phyloP scores from a whole-genome alignment of 2,329 filamentous ascomycete species.

The Pseudonectria foliicola region DNA sequence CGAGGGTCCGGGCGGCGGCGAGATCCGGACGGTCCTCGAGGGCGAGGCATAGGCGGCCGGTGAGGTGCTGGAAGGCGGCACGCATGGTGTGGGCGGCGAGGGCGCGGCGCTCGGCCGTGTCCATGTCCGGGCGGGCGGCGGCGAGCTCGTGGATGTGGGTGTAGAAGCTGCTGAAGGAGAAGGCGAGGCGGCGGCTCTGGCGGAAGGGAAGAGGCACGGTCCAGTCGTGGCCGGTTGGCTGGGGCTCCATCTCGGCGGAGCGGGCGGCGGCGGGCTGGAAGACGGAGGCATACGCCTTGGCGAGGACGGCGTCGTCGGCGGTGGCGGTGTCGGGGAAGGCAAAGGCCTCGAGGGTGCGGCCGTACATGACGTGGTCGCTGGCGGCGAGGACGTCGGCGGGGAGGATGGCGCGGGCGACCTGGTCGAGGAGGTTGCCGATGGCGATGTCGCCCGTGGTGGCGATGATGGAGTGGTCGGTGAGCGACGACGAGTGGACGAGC shows the following conservation, averaged over 20 bases:
- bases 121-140: slow-evolving; percentile 34
- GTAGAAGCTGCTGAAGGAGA: slow-evolving; percentile 66
- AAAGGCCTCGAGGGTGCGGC: slow-evolving; percentile 68
- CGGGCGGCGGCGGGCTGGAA: slow-evolving; percentile 55
- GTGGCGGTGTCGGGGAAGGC: slow-evolving; percentile 51
- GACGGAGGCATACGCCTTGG: slow-evolving; percentile 28
- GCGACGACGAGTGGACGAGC: slow-evolving; percentile 64
- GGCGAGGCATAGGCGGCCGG: slow-evolving; percentile 64
- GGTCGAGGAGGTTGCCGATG: slow-evolving; percentile 86
- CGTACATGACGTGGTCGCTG: slow-evolving; percentile 67
- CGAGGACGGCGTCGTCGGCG: slow-evolving; percentile 5
- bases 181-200: slow-evolving; percentile 50
- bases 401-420: slow-evolving; percentile 70
- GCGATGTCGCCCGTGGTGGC: slow-evolving; percentile 72
- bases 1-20: slow-evolving; percentile 51
- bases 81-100: slow-evolving; percentile 72
- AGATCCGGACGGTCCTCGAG: slow-evolving; percentile 35
- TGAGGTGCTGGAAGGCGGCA: slow-evolving; percentile 80
- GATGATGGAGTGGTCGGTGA: slow-evolving; percentile 66
- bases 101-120: slow-evolving; percentile 53
- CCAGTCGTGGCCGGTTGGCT: slow-evolving; percentile 48
- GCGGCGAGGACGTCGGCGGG: slow-evolving; percentile 50
- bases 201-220: slow-evolving; percentile 59
- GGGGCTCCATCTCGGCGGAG: slow-evolving; percentile 46
- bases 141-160: slow-evolving; percentile 42